phyloP scores from a whole-genome alignment of 1,284 basidiomycete genomes.

The Lentinula novae-zelandiae region DNA sequence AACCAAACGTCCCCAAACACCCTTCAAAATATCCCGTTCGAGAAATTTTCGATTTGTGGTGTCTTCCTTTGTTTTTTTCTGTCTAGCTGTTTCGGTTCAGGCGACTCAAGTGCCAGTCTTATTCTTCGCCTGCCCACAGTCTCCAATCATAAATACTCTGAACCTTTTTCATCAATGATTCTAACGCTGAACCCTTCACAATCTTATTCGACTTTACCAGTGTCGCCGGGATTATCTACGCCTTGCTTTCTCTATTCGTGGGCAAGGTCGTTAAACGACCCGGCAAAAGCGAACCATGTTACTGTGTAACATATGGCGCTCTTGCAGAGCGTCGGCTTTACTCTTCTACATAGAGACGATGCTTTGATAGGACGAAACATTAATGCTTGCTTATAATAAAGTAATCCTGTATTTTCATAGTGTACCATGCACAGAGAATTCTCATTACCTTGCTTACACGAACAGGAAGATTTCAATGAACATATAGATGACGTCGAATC shows the following conservation, averaged over 20 bases:
- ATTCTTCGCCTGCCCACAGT: neutral
- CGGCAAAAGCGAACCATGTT: constrained; percentile 34
- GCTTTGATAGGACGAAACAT: constrained; percentile 15
- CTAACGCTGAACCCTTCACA: neutral
- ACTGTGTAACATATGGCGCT: neutral
- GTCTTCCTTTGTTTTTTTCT: too few species aligned
- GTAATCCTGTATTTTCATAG: neutral
- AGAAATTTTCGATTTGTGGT: too few species aligned
- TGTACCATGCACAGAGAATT: neutral
- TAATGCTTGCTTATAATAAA: neutral
- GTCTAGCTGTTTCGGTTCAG: too few species aligned
- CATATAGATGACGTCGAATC: neutral
- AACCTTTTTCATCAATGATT: too few species aligned
- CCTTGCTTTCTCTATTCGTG: constrained; percentile 27
- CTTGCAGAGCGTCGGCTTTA: constrained; percentile 13
- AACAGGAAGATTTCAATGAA: neutral
- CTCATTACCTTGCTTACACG: neutral
- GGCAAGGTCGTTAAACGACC: constrained; percentile 49
- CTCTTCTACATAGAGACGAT: constrained; percentile 2
- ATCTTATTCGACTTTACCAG: neutral
- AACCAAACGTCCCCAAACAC: neutral
- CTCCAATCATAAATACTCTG: neutral
- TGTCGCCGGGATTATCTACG: constrained; percentile 47
- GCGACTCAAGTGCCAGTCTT: too few species aligned
- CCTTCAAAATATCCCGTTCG: too few species aligned